phyloP scores from a whole-genome alignment of 2,329 filamentous ascomycete genomes.

The Truncatella angustata region DNA sequence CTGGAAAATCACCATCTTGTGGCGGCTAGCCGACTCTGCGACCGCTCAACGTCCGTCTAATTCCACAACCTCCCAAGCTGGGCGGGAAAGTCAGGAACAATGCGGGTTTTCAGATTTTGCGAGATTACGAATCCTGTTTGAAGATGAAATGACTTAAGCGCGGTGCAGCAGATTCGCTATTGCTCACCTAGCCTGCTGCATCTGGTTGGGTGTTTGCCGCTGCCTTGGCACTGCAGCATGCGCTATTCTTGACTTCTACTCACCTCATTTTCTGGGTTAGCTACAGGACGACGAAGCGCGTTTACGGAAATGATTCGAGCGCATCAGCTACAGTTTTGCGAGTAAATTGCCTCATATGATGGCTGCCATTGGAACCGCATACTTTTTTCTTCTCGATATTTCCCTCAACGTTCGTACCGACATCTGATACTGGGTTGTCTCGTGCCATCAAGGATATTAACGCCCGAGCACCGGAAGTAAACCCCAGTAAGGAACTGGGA shows the following conservation, averaged over 20 bases:
- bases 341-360: too few species aligned
- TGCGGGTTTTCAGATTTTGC: neutral
- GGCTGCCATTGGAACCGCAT: too few species aligned
- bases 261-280: neutral
- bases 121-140: neutral
- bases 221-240: conserved; percentile 5
- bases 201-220: conserved; percentile 10
- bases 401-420: neutral
- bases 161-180: conserved; percentile 6
- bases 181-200: neutral
- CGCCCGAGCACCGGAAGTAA: neutral
- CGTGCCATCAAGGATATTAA: neutral
- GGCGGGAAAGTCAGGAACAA: neutral
- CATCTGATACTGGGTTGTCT: neutral
- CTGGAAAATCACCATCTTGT: conserved; percentile 2
- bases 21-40: conserved; percentile 9
- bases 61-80: neutral
- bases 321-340: too few species aligned
- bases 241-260: neutral
- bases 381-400: too few species aligned
- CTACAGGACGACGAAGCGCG: neutral
- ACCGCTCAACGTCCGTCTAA: neutral
- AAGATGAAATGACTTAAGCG: neutral
- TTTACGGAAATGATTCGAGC: too few species aligned
- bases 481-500: neutral